A percentile compares a stretch with the other conserved stretches of the same genome.
Evolutionary conservation across 2,329 filamentous ascomycete species (phyloP).

Genomic region (Ceratocystis ficicola): DNA sequence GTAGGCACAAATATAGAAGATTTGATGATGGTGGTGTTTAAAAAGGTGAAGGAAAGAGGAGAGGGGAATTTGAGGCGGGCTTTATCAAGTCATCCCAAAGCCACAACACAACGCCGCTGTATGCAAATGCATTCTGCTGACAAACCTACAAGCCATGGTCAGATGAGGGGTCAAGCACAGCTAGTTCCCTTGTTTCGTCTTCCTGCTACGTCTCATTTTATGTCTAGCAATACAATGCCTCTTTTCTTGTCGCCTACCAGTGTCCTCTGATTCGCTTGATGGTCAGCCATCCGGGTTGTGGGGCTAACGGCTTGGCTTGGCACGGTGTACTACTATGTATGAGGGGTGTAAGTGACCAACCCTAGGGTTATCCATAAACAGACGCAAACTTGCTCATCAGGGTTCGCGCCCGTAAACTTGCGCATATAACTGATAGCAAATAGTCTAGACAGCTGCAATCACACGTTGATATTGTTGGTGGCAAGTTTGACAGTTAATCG

Average conservation of each 20-base stretch:
- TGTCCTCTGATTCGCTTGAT: neutral
- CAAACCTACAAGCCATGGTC: neutral
- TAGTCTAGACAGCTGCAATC: neutral
- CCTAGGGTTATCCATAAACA: conserved; percentile 20
- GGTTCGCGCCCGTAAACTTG: conserved; percentile 21
- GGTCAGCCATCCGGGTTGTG: conserved; percentile 16
- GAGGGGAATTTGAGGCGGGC: neutral
- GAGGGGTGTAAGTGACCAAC: conserved; percentile 15
- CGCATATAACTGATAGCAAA: conserved; percentile 13
- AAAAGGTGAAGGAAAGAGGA: neutral
- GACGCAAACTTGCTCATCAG: conserved; percentile 25
- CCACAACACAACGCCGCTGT: neutral
- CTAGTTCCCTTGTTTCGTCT: neutral
- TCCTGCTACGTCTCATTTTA: neutral
- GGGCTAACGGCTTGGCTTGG: neutral
- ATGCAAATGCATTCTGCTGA: conserved; percentile 9
- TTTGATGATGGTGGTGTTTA: neutral
- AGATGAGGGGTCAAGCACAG: conserved; percentile 4
- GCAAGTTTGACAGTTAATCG: neutral
- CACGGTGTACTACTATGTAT: neutral
- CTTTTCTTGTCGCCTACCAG: neutral
- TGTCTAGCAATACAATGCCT: neutral
- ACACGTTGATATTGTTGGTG: too few species aligned
- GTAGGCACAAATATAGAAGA: too few species aligned
- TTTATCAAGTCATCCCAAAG: neutral